Base-by-base conservation (phyloP, 2,329 filamentous ascomycete species). In the Phialemonium atrogriseum region DNA sequence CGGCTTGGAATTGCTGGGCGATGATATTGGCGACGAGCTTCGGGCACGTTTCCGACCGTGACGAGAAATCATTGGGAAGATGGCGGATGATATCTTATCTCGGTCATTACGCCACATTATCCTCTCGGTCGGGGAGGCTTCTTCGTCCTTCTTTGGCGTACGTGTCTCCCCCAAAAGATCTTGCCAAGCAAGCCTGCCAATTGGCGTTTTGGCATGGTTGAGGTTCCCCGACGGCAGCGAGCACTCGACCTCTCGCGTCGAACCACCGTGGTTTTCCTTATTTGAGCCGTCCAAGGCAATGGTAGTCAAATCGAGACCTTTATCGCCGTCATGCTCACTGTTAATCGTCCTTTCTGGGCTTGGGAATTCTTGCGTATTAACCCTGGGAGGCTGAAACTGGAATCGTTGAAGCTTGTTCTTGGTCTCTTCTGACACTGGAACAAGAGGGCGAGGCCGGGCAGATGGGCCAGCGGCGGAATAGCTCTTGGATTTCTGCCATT, bases 1-100 rank as follows among this genome's bases (percentile, higher is more conserved):
- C 5, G 56, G 45, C 30, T 60, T 66, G 10, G 69, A 59, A 11
- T 56, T 38, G 27, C 70, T 66, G 1, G 84, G 81, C 2, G 83
- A 87, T 5, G 77, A 78, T 2, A 68, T 58, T 1, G 83, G 82
- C 1, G 84, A 87, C 10, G 82, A 85, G 56, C 80, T 87, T 43
- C 76, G 71, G 11, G 79, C 76, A 34, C 84, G 71, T 53, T 87
- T 88, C 43, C 66, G 72, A 39, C 65, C 64, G 46, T 56, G 65
- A 38, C 64, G 70, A 43, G 47, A 59, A 58, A 60, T 59, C 54
- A 63, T 67, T 32, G 62, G 70, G 31, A 62, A 68, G 38, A 68
- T 49, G 18, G 54, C 59, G 14, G 60, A 56, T 24, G 51, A 60
- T 10, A 55, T 42, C 9, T 46, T 52, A 41, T 64, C 58, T 36